Evolutionary conservation across 1,284 basidiomycete species (phyloP), one percentile per base, ranked within the genome.

Genomic region (Puccinia horiana): DNA sequence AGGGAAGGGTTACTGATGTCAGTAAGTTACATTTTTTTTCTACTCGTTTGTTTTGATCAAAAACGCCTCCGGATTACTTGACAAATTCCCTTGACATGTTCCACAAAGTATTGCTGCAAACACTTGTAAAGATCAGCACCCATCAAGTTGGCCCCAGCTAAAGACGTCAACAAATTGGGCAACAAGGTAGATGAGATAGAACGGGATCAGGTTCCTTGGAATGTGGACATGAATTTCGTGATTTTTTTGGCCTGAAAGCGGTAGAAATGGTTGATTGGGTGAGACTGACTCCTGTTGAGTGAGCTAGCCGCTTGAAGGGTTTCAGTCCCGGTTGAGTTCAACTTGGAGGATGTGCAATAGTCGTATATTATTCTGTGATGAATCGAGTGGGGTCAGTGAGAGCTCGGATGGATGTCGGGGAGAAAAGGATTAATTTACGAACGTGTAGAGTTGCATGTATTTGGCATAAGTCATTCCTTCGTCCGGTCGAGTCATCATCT

Each of bases 101-200:
- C 88, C 49, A 92, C 89, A 85, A 97, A 93, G 89, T 96, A 98
- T 73, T 90, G 89, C 84, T 92, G 93, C 84, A 98, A 90, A 86
- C 94, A 93, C 86, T 92, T 93, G 88, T 98, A 98, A 83, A 98
- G 89, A 89, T 98, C 95, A 37, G 94, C 92, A 81, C 96, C 96
- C 90, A 98, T 95, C 84, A 98, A 88, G 88, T 95, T 96, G 81
- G 96, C 95, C 83, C 96, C 95, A 84, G 92, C 93, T 93, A 87
- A 26, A 16, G 49, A 37, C 9, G 35, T 20, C 37, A 56, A n/a
- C 3, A 18, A 32, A n/a, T n/a, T n/a, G n/a, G n/a, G n/a, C n/a
- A n/a, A n/a, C n/a, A n/a, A n/a, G n/a, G n/a, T n/a, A n/a, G n/a
- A n/a, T n/a, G n/a, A 32, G 37, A 37, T 42, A 1, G 11, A 52